Percentiles rank a stretch among this genome's conserved stretches.
Evolutionary conservation across 2,329 filamentous ascomycete species (phyloP).

Genomic region (Monilinia fructigena): DNA sequence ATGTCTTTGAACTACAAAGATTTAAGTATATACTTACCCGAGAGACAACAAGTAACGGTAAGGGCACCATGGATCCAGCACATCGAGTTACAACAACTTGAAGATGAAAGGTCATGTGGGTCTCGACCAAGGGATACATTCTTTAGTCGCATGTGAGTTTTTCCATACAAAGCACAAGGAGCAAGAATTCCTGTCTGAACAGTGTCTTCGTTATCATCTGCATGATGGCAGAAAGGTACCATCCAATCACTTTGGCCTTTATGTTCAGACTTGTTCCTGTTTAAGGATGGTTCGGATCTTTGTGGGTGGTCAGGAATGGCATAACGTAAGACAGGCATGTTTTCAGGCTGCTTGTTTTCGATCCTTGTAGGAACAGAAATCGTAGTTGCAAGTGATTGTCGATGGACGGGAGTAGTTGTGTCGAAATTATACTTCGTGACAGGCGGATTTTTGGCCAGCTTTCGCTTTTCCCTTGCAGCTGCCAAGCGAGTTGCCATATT

Average conservation of each 20-base stretch:
- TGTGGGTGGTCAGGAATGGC: conserved; percentile 14
- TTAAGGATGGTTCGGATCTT: conserved; percentile 7
- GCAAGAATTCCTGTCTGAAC: conserved; percentile 34
- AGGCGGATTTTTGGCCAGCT: conserved; percentile 15
- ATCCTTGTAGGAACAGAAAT: background rate
- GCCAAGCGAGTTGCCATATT: conserved; percentile 1
- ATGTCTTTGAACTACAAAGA: background rate
- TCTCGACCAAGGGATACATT: conserved; percentile 43
- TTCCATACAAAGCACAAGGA: conserved; percentile 47
- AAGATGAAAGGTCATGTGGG: conserved; percentile 42
- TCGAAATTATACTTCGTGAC: conserved; percentile 15
- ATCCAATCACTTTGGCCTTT: conserved; percentile 34
- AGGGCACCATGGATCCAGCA: conserved; percentile 41
- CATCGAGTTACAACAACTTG: conserved; percentile 41
- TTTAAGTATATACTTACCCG: background rate
- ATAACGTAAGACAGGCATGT: conserved; percentile 8
- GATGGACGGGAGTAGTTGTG: conserved; percentile 16
- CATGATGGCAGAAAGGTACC: conserved; percentile 44
- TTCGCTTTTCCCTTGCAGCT: conserved; percentile 3
- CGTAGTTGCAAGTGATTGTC: conserved; percentile 18
- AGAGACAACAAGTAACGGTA: conserved; percentile 16
- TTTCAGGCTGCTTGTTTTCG: conserved; percentile 4
- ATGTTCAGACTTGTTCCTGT: conserved; percentile 19
- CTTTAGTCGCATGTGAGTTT: conserved; percentile 45
- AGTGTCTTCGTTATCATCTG: conserved; percentile 38